Percentiles rank a stretch among this genome's conserved stretches.
These are phyloP conservation scores for Tephrocybe sp. DNA, from an alignment of 768 basidiomycete genomes.

Conservation along the genomic window DNA sequence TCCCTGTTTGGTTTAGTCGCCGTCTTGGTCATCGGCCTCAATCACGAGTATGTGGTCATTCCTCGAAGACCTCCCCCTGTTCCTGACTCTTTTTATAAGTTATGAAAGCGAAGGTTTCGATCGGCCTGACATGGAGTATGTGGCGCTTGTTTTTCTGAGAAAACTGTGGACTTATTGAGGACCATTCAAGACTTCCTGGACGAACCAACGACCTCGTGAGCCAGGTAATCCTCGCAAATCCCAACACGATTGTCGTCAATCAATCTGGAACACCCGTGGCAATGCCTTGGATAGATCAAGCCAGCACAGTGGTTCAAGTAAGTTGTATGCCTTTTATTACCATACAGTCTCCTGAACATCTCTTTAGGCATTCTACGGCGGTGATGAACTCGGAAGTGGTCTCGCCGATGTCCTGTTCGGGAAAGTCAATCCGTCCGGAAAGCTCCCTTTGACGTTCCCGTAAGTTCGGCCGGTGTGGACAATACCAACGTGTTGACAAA, in stretches of 20 bases:
- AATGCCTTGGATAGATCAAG: constrained; percentile 53
- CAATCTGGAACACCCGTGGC: constrained; percentile 55
- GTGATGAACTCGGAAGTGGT: constrained; percentile 56
- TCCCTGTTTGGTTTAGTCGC: constrained; percentile 27
- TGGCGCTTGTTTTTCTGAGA: not conserved
- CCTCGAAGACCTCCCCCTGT: not conserved
- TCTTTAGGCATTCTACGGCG: constrained; percentile 49
- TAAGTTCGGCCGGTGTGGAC: constrained; percentile 21
- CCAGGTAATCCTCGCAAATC: constrained; percentile 49
- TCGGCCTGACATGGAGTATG: constrained; percentile 43
- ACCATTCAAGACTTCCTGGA: constrained; percentile 46
- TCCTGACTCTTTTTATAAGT: constrained; percentile 13
- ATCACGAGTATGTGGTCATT: constrained; percentile 43
- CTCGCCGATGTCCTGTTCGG: constrained; percentile 63
- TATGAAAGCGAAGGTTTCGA: constrained; percentile 65
- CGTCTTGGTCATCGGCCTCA: constrained; percentile 54
- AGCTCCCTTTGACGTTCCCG: constrained; percentile 58
- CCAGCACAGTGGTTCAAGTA: constrained; percentile 40
- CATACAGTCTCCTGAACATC: not conserved
- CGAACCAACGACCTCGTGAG: constrained; percentile 50
- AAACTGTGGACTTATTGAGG: not conserved
- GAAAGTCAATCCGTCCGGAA: constrained; percentile 57
- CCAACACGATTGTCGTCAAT: constrained; percentile 55
- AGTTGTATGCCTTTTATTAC: not conserved
- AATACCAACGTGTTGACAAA: not conserved